These are phyloP conservation scores for Ehretia macrophylla DNA, from an alignment of 257 asterid species.

Conservation along the genomic window DNA sequence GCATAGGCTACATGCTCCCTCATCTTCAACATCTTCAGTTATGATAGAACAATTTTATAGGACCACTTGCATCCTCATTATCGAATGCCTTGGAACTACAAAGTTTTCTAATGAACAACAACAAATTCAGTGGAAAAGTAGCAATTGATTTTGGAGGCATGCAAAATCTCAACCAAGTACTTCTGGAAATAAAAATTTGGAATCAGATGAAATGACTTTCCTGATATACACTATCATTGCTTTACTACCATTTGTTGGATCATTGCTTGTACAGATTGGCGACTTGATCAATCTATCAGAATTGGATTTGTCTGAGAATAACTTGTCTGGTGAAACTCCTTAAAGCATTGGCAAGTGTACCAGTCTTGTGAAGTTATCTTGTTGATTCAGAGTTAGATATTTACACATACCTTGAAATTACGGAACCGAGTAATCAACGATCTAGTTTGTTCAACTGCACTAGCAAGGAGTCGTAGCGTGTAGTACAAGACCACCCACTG, in stretches of 20 bases:
- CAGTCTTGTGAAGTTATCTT: conserved; percentile 15
- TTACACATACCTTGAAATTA: too few species aligned
- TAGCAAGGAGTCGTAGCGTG: too few species aligned
- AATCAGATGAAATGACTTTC: background rate
- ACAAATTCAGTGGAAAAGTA: conserved; percentile 3
- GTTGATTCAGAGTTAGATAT: too few species aligned
- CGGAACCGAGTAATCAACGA: too few species aligned
- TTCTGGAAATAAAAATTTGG: background rate
- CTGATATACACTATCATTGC: conserved; percentile 20
- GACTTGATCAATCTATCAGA: conserved; percentile 12
- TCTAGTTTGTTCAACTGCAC: too few species aligned
- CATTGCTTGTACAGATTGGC: conserved; percentile 21
- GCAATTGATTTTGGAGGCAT: conserved; percentile 1
- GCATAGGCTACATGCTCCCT: background rate
- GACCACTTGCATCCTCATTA: conserved; percentile 9
- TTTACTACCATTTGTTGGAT: conserved; percentile 14
- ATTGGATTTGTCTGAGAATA: conserved; percentile 18
- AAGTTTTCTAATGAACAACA: background rate
- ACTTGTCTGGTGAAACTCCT: conserved; percentile 18
- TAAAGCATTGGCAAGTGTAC: conserved; percentile 21
- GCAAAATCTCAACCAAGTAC: background rate
- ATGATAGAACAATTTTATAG: background rate
- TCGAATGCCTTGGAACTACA: conserved; percentile 7
- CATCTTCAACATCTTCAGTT: background rate
- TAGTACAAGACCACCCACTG: too few species aligned